phyloP scores from a whole-genome alignment of 768 basidiomycete species.

The Ramaria rubella region DNA sequence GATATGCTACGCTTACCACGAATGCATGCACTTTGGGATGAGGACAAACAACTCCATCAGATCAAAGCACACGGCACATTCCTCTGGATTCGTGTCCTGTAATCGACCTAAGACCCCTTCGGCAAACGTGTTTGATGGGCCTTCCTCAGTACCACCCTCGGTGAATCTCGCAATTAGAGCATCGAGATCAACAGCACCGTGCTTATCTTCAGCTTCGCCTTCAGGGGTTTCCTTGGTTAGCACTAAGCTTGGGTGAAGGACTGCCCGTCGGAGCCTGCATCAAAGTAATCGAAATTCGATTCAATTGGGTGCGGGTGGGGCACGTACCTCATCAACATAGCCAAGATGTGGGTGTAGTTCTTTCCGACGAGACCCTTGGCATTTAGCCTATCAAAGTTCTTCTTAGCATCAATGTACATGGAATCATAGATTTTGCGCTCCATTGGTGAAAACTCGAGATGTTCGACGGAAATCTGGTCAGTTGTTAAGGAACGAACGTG shows the following conservation, averaged over 20 bases:
- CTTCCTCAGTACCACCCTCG: constrained; percentile 25
- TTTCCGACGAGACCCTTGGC: constrained; percentile 72
- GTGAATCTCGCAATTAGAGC: constrained; percentile 51
- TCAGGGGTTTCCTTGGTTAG: constrained; percentile 37
- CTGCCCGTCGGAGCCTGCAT: constrained; percentile 77
- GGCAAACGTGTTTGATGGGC: constrained; percentile 42
- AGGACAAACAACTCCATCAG: constrained; percentile 64
- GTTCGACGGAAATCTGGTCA: constrained; percentile 56
- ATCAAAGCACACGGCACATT: constrained; percentile 81
- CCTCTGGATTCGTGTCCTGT: constrained; percentile 40
- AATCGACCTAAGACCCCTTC: constrained; percentile 61
- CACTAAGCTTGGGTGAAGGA: constrained; percentile 85
- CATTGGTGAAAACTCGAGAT: constrained; percentile 69
- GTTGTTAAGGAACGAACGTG: background rate
- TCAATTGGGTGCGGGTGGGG: background rate
- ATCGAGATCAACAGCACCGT: constrained; percentile 47
- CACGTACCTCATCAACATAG: constrained; percentile 84
- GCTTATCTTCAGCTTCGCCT: constrained; percentile 24
- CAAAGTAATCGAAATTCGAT: constrained; percentile 8
- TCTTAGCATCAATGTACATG: constrained; percentile 73
- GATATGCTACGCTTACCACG: constrained; percentile 44
- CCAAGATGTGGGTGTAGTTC: constrained; percentile 83
- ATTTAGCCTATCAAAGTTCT: constrained; percentile 71
- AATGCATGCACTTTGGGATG: constrained; percentile 71
- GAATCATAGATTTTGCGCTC: constrained; percentile 89